Base-by-base conservation (phyloP, 148 eudicot genomes). In the Rhododendron williamsianum region DNA sequence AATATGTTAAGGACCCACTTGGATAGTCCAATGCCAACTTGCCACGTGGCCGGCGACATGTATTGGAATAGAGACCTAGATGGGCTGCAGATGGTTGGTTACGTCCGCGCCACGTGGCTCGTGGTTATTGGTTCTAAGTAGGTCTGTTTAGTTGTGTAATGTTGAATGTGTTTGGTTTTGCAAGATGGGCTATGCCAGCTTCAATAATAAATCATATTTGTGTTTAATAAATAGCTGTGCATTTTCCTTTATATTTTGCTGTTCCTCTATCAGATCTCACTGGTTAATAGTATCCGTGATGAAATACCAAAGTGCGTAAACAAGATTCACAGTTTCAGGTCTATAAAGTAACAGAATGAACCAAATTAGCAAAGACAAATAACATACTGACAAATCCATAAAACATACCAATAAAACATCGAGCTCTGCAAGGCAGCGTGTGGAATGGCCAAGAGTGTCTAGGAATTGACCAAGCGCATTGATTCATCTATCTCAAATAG, bases 41-140 rank as follows among this genome's bases (percentile, higher is more conserved):
- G 78, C 78, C 85, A 71, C 43, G 63, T 46, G 78, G 84, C 27
- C 2, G 3, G 13, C 52, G 2, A 35, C 48, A 56, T 36, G 56
- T 30, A 23, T 10, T 46, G 21, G 35, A 15, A 48, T 9, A 23
- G 7, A 19, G 58, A 48, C 4, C 38, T 33, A 16, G 72, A 35
- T 35, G 25, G 19, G 45, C 8, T 23, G 25, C 2, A 21, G 46
- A 38, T 16, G 18, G 43, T 41, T 12, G 11, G 46, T 33, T 27
- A 4, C 0, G 8, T 1, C 10, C 33, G 1, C 12, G 51, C 69
- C 85, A 74, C 33, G 80, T 74, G 67, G 85, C 30, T 5, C 33
- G 51, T 84, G 85, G 85, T 74, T 30, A 49, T 48, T 84, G 80
- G 80, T 74, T 74, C 85, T 74, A 16, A 33, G 80, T 84, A 43